Base-by-base conservation (phyloP, 2,329 filamentous ascomycete species). In the Dothideomycetes sp. region DNA sequence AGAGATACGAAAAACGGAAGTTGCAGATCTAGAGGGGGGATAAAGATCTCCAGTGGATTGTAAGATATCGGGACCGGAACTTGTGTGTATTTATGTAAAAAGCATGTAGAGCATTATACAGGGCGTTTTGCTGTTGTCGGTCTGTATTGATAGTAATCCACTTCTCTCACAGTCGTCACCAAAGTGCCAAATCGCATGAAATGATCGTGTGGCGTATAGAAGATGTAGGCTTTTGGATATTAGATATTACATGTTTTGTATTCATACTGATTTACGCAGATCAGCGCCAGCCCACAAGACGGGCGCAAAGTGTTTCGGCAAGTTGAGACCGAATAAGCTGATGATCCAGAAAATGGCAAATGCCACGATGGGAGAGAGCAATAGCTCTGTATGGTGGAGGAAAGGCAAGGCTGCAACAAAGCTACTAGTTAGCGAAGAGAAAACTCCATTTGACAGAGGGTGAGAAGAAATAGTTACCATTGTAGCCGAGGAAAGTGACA, bases 401-500 rank as follows among this genome's bases (percentile, higher is more conserved):
- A 82, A 82, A 0, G 78, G 78, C 12, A 82, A 63, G 17, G 77
- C 76, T 69, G 41, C 4, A 20, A n/a, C 16, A 16, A 11, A 17
- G 32, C 54, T 31, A 55, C 51, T 39, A 20, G 25, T 44, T n/a
- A 44, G 36, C 13, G 11, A 28, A 17, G n/a, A n/a, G n/a, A n/a
- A n/a, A n/a, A 8, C 4, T 36, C 9, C 17, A 15, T 4, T n/a
- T 25, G 24, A 16, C 11, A 24, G 38, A 23, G 6, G 9, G 34
- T n/a, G 9, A 4, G 12, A 40, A n/a, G 27, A 30, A n/a, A 30
- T 16, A 19, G 16, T 31, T 56, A 68, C 67, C 67, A 51, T 82
- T 82, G 59, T 82, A 82, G 23, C 78, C 78, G 30, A 82, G 63
- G 56, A 82, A 82, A 7, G 74, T 79, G 51, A 82, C 78, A 49